Conservation (phyloP, 768 basidiomycete species). For the Pleurotus tuoliensis region DNA sequence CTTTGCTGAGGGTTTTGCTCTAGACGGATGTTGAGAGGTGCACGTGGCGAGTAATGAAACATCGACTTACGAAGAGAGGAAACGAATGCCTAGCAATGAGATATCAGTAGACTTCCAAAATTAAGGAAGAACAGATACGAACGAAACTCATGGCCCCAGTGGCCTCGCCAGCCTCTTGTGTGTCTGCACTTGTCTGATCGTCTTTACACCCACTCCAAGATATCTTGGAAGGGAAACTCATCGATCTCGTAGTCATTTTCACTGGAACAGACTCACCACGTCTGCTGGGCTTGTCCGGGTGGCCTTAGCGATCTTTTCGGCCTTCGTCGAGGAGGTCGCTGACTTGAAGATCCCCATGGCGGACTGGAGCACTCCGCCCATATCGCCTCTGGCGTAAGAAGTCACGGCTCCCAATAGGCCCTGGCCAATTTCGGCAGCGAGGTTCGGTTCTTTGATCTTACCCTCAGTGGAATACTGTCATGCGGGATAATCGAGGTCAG, state of each 20-base stretch:
- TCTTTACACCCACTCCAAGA: conserved; percentile 82
- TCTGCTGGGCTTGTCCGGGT: conserved; percentile 85
- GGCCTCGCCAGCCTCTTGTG: conserved; percentile 58
- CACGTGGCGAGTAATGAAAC: background rate
- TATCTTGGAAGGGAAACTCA: conserved; percentile 40
- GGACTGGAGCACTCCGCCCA: conserved; percentile 71
- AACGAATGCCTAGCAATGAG: conserved; percentile 48
- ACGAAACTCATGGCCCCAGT: conserved; percentile 83
- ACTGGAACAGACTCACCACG: conserved; percentile 50
- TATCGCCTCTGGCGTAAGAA: conserved; percentile 77
- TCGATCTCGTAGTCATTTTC: background rate
- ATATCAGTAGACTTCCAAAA: background rate
- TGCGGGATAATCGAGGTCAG: background rate
- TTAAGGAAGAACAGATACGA: conserved; percentile 18
- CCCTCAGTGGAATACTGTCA: conserved; percentile 91
- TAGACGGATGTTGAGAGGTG: conserved; percentile 14
- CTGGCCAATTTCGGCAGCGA: conserved; percentile 82
- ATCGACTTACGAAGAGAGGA: conserved; percentile 41
- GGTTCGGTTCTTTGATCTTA: conserved; percentile 90
- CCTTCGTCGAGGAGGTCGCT: conserved; percentile 65
- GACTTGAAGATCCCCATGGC: conserved; percentile 73
- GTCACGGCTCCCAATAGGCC: conserved; percentile 75
- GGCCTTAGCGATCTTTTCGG: conserved; percentile 52
- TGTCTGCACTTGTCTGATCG: conserved; percentile 78
- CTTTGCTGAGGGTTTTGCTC: conserved; percentile 45